Base-by-base conservation (phyloP, 116 monocot species). In the Dioscorea cayenensis region DNA sequence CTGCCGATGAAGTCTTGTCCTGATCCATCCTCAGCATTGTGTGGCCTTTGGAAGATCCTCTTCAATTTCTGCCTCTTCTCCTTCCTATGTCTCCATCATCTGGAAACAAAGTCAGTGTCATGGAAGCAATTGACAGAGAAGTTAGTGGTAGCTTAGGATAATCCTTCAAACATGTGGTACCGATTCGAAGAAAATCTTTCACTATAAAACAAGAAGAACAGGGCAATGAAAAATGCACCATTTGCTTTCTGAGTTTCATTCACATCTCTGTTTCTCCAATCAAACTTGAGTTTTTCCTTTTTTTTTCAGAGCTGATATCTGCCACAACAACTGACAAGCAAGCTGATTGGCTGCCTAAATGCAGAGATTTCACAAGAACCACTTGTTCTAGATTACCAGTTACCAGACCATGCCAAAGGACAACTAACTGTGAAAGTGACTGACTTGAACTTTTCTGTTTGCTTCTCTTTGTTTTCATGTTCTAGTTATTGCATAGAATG, bases 1-100 rank as follows among this genome's bases (percentile, higher is more conserved):
- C 29, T 59, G 64, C 66, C 28, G 74, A 25, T 36, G 63, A 21
- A 59, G 63, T 49, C 18, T 66, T 71, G 35, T 77, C 66, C 66
- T 74, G 64, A 38, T 43, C 43, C 7, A 49, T 58, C 12, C 85
- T 35, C 60, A 65, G 28, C 65, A 65, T 61, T 12, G 23, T 61
- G 78, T 36, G 35, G 37, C 22, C 43, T 51, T 50, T 51, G 16
- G 36, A 51, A 65, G 36, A 36, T 72, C 72, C 62, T 59, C 23
- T 18, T 50, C 7, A 28, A 25, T 50, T 12, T 18, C 49, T 49
- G 19, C 21, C 14, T 52, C 70, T 29, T 51, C 50, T 70, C 11
- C 29, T 32, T 22, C 11, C 51, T 70, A 60, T 63, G 49, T 49
- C 49, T 69, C 60, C 73, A 64, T 64, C 64, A 63, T n/a, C n/a